phyloP scores from a whole-genome alignment of 1,284 basidiomycete species.

The Stygiomarasmius scandens region DNA sequence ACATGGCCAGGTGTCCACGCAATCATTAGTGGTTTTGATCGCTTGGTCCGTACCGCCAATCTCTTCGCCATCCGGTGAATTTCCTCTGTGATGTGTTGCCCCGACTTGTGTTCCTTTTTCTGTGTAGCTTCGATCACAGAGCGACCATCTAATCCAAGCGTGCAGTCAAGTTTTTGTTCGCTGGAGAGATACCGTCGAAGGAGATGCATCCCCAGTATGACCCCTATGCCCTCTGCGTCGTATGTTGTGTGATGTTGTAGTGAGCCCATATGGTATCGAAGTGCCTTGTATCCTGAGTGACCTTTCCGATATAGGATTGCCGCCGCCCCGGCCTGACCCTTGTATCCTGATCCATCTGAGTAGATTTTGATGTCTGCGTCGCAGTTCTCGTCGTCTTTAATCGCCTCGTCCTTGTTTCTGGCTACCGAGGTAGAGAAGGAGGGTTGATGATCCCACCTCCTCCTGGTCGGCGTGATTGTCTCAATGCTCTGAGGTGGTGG shows the following conservation, averaged over 20 bases:
- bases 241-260: slow-evolving; percentile 22
- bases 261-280: slow-evolving; percentile 21
- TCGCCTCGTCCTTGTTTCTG: not conserved
- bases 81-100: slow-evolving; percentile 24
- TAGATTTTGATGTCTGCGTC: slow-evolving; percentile 22
- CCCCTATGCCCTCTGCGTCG: slow-evolving; percentile 27
- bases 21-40: slow-evolving; percentile 5
- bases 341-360: slow-evolving; percentile 28
- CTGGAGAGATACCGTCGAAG: not conserved
- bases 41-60: not conserved
- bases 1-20: slow-evolving; percentile 29
- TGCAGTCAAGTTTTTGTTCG: not conserved
- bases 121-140: not conserved
- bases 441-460: no score
- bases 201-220: slow-evolving; percentile 23
- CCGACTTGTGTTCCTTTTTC: not conserved
- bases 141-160: slow-evolving; percentile 2
- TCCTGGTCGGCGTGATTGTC: slow-evolving; percentile 19
- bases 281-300: not conserved
- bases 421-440: not conserved
- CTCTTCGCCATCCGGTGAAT: slow-evolving; percentile 7
- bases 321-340: slow-evolving; percentile 25
- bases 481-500: slow-evolving; percentile 14
- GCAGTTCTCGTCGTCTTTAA: not conserved
- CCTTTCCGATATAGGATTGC: slow-evolving; percentile 19